phyloP scores from a whole-genome alignment of 2,329 filamentous ascomycete genomes.

The Phyllosticta paracitricarpa region DNA sequence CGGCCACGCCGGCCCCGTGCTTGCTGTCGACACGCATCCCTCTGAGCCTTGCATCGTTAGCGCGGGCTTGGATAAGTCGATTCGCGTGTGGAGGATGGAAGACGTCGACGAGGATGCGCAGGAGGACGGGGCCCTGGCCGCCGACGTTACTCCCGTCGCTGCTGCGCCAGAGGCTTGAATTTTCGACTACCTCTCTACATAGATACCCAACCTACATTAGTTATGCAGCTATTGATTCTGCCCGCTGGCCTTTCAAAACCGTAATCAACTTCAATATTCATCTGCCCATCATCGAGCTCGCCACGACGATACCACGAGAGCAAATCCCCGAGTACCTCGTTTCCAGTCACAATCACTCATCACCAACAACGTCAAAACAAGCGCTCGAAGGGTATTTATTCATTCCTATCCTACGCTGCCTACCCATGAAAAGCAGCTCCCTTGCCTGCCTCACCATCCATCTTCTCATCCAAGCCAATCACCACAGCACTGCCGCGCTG shows the following conservation, averaged over 20 bases:
- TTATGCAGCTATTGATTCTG: neutral
- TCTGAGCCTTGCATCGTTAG: slow-evolving; percentile 48
- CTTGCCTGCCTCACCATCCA: no score
- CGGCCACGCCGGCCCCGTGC: slow-evolving; percentile 47
- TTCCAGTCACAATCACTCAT: neutral
- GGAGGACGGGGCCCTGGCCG: neutral
- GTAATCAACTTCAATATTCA: neutral
- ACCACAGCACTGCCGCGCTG: no score
- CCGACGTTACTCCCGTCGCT: neutral
- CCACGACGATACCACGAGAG: neutral
- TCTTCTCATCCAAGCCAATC: no score
- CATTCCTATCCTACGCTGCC: no score
- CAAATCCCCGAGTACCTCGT: neutral
- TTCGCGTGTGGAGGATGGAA: slow-evolving; percentile 50
- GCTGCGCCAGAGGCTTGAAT: neutral
- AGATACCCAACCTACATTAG: neutral
- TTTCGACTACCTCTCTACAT: neutral
- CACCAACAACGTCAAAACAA: neutral
- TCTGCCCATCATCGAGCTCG: no score
- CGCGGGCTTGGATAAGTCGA: slow-evolving; percentile 51
- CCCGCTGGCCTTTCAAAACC: neutral
- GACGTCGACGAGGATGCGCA: slow-evolving; percentile 9
- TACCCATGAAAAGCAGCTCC: no score
- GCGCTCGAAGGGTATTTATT: no score
- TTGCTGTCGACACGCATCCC: slow-evolving; percentile 50